These are phyloP conservation scores for Babesia sp. DNA, from an alignment of 169 alveolate genomes.

Conservation along the genomic window DNA sequence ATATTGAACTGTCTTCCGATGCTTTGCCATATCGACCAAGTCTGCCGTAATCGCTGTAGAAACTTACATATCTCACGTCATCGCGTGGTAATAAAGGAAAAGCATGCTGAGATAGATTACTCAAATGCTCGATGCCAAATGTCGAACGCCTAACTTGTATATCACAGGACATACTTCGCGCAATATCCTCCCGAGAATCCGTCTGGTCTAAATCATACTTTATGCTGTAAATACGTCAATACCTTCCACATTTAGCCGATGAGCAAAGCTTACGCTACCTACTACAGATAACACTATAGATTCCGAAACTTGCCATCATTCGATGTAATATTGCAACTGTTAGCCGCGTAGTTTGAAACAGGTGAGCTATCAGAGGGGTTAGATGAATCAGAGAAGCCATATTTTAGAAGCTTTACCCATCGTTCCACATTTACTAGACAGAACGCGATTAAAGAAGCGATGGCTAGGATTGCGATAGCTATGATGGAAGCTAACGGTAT, in stretches of 20 bases:
- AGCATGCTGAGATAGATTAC: slow-evolving; percentile 3
- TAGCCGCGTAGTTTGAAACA: neutral
- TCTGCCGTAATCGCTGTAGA: slow-evolving; percentile 13
- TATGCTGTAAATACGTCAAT: neutral
- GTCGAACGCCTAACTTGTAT: neutral
- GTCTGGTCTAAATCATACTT: neutral
- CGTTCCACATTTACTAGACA: slow-evolving; percentile 31
- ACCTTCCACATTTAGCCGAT: neutral
- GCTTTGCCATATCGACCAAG: neutral
- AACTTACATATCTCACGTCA: slow-evolving; percentile 11
- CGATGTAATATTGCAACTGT: neutral
- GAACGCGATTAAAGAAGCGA: slow-evolving; percentile 34
- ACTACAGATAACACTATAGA: neutral
- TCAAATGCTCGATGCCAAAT: slow-evolving; percentile 8
- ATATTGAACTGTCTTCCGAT: neutral
- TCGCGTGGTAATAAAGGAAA: neutral
- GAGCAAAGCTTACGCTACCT: neutral
- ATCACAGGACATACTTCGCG: neutral
- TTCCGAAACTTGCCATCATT: neutral
- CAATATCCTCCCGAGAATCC: neutral
- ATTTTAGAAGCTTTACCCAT: neutral
- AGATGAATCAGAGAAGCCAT: neutral
- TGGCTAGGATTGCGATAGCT: slow-evolving; percentile 47
- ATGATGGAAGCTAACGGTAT: slow-evolving; percentile 38
- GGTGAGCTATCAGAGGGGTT: neutral